A percentile compares a stretch with the other conserved stretches of the same genome.
Conservation (phyloP, 1,284 basidiomycete species). For the Wolfiporia cocos region DNA sequence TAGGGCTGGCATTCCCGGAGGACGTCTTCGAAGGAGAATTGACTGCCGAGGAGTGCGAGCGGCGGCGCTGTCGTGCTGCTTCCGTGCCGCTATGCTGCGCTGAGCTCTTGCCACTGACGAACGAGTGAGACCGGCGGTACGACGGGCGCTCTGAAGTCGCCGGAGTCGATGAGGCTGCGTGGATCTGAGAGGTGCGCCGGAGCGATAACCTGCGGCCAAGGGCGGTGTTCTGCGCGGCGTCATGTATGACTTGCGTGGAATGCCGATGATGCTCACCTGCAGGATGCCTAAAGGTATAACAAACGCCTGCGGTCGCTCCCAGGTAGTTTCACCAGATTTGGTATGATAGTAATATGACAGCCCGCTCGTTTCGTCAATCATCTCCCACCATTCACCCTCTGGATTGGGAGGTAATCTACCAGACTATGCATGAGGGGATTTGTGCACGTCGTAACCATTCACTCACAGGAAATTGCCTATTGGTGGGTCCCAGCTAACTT, state of each 20-base stretch:
- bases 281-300: constrained; percentile 88
- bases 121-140: constrained; percentile 22
- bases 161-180: constrained; percentile 17
- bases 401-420: constrained; percentile 73
- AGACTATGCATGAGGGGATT: constrained; percentile 15
- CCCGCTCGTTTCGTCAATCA: constrained; percentile 74
- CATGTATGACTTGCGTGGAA: not conserved
- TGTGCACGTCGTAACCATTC: not conserved
- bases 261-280: constrained; percentile 66
- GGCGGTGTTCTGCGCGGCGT: constrained; percentile 55
- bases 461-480: constrained; percentile 84
- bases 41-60: constrained; percentile 20
- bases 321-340: constrained; percentile 80
- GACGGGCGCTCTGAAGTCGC: constrained; percentile 29
- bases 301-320: constrained; percentile 82
- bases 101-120: constrained; percentile 17
- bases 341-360: constrained; percentile 93
- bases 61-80: constrained; percentile 11
- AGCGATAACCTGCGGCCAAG: constrained; percentile 58
- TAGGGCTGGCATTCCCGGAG: constrained; percentile 13
- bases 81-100: constrained; percentile 3
- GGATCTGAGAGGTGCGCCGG: constrained; percentile 11
- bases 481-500: constrained; percentile 90
- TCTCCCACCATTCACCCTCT: constrained; percentile 95
- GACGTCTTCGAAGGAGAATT: constrained; percentile 20